These are phyloP conservation scores for Calonectria pseudoreteaudii DNA, from an alignment of 2,329 filamentous ascomycete species.

Conservation along the genomic window DNA sequence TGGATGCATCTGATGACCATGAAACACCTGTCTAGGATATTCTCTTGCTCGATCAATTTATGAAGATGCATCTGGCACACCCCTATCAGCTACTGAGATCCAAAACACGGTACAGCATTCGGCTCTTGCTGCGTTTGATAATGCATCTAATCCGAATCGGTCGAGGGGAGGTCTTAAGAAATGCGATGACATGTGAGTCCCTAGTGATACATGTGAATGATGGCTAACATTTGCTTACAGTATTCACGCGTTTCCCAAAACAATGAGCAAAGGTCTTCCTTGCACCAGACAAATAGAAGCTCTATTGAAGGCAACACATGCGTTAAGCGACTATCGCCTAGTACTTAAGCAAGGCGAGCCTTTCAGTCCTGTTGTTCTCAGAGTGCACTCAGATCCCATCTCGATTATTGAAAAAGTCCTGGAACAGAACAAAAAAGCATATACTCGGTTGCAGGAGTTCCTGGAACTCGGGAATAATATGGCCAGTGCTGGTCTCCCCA, in stretches of 20 bases:
- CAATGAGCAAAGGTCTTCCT: constrained; percentile 64
- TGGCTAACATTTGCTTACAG: constrained; percentile 58
- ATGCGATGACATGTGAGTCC: constrained; percentile 77
- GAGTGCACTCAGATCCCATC: constrained; percentile 81
- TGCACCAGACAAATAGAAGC: constrained; percentile 69
- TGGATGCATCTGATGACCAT: background rate
- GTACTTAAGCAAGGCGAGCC: constrained; percentile 84
- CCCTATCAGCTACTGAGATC: constrained; percentile 63
- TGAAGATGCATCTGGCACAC: constrained; percentile 61
- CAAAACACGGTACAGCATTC: constrained; percentile 71
- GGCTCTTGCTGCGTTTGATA: constrained; percentile 80
- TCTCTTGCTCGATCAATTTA: constrained; percentile 72
- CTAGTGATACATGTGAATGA: no score
- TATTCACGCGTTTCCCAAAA: constrained; percentile 71
- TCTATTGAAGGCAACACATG: constrained; percentile 78
- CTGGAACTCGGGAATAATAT: constrained; percentile 77
- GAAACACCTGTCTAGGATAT: constrained; percentile 60
- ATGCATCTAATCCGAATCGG: constrained; percentile 83
- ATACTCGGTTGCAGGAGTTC: constrained; percentile 80
- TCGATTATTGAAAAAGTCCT: constrained; percentile 79
- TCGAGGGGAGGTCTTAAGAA: constrained; percentile 82
- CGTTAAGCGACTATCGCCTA: constrained; percentile 80
- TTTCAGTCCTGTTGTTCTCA: constrained; percentile 81
- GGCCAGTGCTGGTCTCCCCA: constrained; percentile 66
- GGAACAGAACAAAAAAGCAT: constrained; percentile 80